A percentile compares a stretch with the other conserved stretches of the same genome.
Conservation (phyloP, 768 basidiomycete species). For the Lactarius deliciosus region DNA sequence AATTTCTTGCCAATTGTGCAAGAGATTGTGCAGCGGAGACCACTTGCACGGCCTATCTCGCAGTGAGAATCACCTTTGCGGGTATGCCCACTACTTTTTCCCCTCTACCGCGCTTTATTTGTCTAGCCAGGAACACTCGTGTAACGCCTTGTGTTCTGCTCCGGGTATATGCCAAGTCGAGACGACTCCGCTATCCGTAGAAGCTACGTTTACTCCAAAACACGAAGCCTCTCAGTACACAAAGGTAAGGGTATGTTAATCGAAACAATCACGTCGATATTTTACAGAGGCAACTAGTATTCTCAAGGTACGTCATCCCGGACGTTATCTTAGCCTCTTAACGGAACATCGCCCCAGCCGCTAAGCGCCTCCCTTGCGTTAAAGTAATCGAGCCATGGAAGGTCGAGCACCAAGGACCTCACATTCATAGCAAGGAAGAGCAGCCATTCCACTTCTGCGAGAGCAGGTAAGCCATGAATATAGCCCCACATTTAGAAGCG, state of each 20-base stretch:
- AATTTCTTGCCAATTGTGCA: slow-evolving; percentile 53
- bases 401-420: slow-evolving; percentile 45
- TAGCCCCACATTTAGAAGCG: too few relatives aligned
- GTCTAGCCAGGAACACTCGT: slow-evolving; percentile 53
- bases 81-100: slow-evolving; percentile 39
- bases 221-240: slow-evolving; percentile 66
- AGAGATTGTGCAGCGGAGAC: slow-evolving; percentile 47
- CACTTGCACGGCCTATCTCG: slow-evolving; percentile 53
- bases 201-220: slow-evolving; percentile 59
- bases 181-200: slow-evolving; percentile 56
- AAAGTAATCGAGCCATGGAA: slow-evolving; percentile 47
- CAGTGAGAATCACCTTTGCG: slow-evolving; percentile 53
- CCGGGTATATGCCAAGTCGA: slow-evolving; percentile 59
- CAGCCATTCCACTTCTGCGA: slow-evolving; percentile 57
- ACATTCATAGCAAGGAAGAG: slow-evolving; percentile 49
- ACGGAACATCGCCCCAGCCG: slow-evolving; percentile 36
- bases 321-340: not conserved
- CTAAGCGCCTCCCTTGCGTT: slow-evolving; percentile 52
- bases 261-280: not conserved
- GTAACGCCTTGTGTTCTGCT: slow-evolving; percentile 43
- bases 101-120: not conserved
- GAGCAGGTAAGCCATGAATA: slow-evolving; percentile 37
- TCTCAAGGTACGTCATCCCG: slow-evolving; percentile 46
- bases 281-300: slow-evolving; percentile 39
- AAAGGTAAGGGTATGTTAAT: slow-evolving; percentile 43